Conservation (phyloP, 2,329 filamentous ascomycete species). For the Pestalotiopsis sp. region DNA sequence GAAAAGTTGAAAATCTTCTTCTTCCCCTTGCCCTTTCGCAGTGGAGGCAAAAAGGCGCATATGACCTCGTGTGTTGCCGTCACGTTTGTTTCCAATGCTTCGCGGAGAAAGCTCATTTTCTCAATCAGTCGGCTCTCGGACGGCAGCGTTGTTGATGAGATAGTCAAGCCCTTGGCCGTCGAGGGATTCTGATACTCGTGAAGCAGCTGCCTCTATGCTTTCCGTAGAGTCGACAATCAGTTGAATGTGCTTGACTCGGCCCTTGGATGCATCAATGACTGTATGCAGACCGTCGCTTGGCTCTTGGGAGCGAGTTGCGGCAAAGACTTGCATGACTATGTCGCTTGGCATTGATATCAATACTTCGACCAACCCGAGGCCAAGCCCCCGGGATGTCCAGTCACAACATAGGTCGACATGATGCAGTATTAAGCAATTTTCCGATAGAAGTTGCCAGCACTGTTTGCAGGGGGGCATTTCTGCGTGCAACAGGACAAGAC, state of each 20-base stretch:
- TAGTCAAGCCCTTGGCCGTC: slow-evolving; percentile 8
- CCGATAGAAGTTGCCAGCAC: neutral
- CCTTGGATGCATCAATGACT: neutral
- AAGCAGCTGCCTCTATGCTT: neutral
- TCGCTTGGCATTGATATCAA: neutral
- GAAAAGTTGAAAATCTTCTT: slow-evolving; percentile 12
- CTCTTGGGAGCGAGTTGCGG: neutral
- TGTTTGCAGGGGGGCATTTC: too few relatives aligned
- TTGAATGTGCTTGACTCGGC: neutral
- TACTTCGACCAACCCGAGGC: neutral
- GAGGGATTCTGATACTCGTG: neutral
- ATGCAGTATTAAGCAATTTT: neutral
- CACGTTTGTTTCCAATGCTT: slow-evolving; percentile 26
- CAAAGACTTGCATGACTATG: neutral
- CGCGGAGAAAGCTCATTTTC: slow-evolving; percentile 21
- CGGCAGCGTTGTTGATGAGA: slow-evolving; percentile 16
- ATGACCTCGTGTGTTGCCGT: slow-evolving; percentile 34
- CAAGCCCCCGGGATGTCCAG: neutral
- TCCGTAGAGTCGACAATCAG: neutral
- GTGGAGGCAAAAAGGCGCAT: slow-evolving; percentile 24
- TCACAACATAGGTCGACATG: neutral
- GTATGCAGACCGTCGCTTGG: neutral
- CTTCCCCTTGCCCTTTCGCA: slow-evolving; percentile 14
- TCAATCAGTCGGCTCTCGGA: slow-evolving; percentile 18
- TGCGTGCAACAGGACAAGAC: too few relatives aligned